Base-by-base conservation (phyloP, 1,284 basidiomycete genomes). In the Earliella scabrosa region DNA sequence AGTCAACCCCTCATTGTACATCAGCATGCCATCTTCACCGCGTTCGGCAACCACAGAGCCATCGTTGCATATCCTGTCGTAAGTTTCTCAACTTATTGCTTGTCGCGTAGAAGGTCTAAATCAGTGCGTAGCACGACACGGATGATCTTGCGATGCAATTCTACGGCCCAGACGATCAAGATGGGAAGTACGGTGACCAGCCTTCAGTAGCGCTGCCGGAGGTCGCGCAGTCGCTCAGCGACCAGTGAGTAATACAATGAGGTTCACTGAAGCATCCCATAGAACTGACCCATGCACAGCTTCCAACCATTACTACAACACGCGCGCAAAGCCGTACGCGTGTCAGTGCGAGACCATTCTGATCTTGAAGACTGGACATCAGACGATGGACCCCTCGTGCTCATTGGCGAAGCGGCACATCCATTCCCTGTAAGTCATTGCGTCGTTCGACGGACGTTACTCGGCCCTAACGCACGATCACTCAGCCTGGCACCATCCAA, bases 391-490 rank as follows among this genome's bases (percentile, higher is more conserved):
- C 63, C 50, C 9, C 40, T 70, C 0, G 26, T 70, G 0, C 45
- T 67, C 20, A 58, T 70, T 13, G 68, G 68, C 5, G 66, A 78
- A 24, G 81, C 80, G 0, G 82, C 78, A 0, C 82, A 84, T 60
- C 79, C 80, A 5, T 66, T 82, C 36, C 75, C 79, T 13, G 82
- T 83, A 62, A 67, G 23, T 75, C 76, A 8, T 66, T 68, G 23
- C 45, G 65, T 5, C 18, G 7, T 3, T 20, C 52, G 7, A 2
- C 10, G 13, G 18, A 11, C 39, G 3, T 10, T 6, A 21, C 32
- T 35, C 7, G 43, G 24, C 80, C 80, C 16, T 45, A 1, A 31
- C 23, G 26, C 26, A 20, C 41, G 18, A n/a, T 18, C 16, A n/a
- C 50, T 59, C 69, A 35, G 69, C 66, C n/a, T 72, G 79, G 58